phyloP scores from a whole-genome alignment of 495 filamentous ascomycete species.

The Neurospora tetraspora region DNA sequence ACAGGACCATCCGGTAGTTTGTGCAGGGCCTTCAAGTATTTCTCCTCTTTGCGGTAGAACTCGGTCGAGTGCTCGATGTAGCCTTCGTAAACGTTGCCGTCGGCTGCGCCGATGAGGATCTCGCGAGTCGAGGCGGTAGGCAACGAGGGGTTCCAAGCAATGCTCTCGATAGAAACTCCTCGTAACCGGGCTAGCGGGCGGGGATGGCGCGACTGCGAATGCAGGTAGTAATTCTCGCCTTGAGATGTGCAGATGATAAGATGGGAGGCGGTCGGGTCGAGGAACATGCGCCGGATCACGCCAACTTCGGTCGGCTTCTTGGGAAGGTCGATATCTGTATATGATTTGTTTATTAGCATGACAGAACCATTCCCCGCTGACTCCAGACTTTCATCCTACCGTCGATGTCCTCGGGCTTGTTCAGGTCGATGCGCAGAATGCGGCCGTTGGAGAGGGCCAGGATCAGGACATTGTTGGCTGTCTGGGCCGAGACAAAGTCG shows the following conservation, averaged over 20 bases:
- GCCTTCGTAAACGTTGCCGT: slow-evolving; percentile 92
- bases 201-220: slow-evolving; percentile 83
- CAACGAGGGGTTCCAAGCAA: slow-evolving; percentile 96
- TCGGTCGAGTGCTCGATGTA: slow-evolving; percentile 89
- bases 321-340: slow-evolving; percentile 89
- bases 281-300: slow-evolving; percentile 87
- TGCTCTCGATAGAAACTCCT: slow-evolving; percentile 73
- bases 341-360: neutral
- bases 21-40: slow-evolving; percentile 73
- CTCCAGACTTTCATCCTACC: slow-evolving; percentile 40
- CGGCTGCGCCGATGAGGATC: slow-evolving; percentile 83
- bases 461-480: slow-evolving; percentile 93
- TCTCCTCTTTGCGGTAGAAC: slow-evolving; percentile 91
- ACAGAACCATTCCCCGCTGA: neutral
- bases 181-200: slow-evolving; percentile 74
- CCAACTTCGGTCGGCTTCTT: slow-evolving; percentile 86
- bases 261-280: slow-evolving; percentile 93
- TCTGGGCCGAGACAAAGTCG: slow-evolving; percentile 92
- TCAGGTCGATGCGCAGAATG: slow-evolving; percentile 87
- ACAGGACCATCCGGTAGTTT: slow-evolving; percentile 68
- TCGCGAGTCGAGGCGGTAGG: slow-evolving; percentile 91
- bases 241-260: slow-evolving; percentile 82
- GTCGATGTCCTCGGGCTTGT: slow-evolving; percentile 89
- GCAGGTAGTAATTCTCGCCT: slow-evolving; percentile 95
- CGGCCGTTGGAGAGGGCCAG: slow-evolving; percentile 80